These are phyloP conservation scores for Leccinellum rugosiceps DNA, from an alignment of 768 basidiomycete species.

Conservation along the genomic window DNA sequence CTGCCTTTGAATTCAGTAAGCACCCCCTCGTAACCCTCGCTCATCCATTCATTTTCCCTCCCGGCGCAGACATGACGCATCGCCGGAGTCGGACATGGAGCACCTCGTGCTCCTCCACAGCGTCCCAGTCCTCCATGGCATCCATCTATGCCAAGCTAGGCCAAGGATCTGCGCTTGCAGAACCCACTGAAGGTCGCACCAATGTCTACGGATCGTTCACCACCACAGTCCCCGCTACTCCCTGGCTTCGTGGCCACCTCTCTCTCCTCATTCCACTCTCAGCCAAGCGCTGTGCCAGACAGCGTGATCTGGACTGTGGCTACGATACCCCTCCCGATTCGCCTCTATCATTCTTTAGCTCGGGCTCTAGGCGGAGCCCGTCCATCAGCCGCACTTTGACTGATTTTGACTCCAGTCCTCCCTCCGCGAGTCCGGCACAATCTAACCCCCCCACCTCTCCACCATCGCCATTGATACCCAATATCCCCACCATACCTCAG, in stretches of 20 bases:
- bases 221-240: constrained; percentile 34
- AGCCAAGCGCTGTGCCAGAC: constrained; percentile 4
- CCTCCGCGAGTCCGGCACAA: constrained; percentile 9
- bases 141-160: constrained; percentile 23
- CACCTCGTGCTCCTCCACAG: constrained; percentile 19
- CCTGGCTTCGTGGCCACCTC: constrained; percentile 27
- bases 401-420: constrained; percentile 10
- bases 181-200: constrained; percentile 22
- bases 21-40: not conserved
- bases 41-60: not conserved
- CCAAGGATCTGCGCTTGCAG: constrained; percentile 21
- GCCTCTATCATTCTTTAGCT: constrained; percentile 21
- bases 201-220: constrained; percentile 39
- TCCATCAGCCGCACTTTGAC: constrained; percentile 44
- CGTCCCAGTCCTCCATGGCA: constrained; percentile 25
- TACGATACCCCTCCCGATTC: constrained; percentile 31
- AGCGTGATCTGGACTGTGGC: constrained; percentile 4
- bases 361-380: constrained; percentile 25
- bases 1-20: not conserved
- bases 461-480: constrained; percentile 21
- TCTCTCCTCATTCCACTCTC: constrained; percentile 15
- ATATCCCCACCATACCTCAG: not conserved
- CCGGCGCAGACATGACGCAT: not conserved
- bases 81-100: constrained; percentile 18
- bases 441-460: constrained; percentile 10